Conservation (phyloP, 1,284 basidiomycete genomes). For the Lentinus polychrous region DNA sequence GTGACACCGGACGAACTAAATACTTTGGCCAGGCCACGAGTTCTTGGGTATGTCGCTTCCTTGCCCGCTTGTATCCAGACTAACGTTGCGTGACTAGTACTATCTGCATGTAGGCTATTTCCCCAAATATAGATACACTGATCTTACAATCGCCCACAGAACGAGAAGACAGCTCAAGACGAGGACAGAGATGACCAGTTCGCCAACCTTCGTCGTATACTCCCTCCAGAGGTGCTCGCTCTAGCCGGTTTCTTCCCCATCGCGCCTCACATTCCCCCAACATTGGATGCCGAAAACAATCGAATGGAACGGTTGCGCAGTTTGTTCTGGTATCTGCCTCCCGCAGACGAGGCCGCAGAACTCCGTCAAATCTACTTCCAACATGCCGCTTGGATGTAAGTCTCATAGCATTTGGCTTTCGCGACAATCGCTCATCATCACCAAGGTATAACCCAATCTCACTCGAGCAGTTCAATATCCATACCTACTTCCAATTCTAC, state of each 20-base stretch:
- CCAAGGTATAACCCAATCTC: constrained; percentile 71
- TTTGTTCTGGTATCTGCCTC: constrained; percentile 66
- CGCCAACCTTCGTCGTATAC: constrained; percentile 42
- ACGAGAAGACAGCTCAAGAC: constrained; percentile 44
- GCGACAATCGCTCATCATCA: background rate
- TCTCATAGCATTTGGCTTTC: background rate
- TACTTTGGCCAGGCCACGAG: constrained; percentile 71
- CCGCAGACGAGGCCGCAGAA: constrained; percentile 47
- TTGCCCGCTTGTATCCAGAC: background rate
- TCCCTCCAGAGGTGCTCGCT: constrained; percentile 54
- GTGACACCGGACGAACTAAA: constrained; percentile 58
- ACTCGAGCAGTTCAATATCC: constrained; percentile 55
- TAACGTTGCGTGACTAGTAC: constrained; percentile 35
- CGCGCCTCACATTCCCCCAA: constrained; percentile 37
- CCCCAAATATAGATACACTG: background rate
- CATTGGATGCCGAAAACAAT: constrained; percentile 32
- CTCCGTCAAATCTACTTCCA: constrained; percentile 60
- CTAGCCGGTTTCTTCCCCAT: constrained; percentile 63
- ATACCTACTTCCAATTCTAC: constrained; percentile 61
- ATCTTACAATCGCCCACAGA: constrained; percentile 29
- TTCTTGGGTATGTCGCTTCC: constrained; percentile 52
- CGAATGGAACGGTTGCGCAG: constrained; percentile 41
- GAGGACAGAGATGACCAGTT: constrained; percentile 44
- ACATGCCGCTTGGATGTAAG: constrained; percentile 72
- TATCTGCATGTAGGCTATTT: constrained; percentile 51